Percentiles rank a stretch among this genome's conserved stretches.
phyloP scores from a whole-genome alignment of 1,284 basidiomycete genomes.

The Cryptococcus hybrid region DNA sequence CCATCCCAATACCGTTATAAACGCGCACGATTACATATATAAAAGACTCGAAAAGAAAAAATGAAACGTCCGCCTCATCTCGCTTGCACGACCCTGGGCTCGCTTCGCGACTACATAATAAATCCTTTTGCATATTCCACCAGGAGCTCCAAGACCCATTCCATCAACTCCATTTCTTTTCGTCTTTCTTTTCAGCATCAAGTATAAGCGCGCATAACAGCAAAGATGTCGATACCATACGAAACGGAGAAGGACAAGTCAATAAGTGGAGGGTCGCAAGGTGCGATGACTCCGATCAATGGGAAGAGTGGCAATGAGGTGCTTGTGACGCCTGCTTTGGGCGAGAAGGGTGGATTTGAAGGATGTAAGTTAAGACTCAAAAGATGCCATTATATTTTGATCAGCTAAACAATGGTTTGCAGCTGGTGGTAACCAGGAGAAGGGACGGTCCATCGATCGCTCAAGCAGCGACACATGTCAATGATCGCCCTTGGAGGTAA shows the following conservation, averaged over 20 bases:
- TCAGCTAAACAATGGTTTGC: neutral
- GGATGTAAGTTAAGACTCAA: neutral
- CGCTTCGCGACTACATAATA: no score
- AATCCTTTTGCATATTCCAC: no score
- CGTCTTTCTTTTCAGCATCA: neutral
- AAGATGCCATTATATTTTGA: neutral
- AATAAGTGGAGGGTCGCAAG: neutral
- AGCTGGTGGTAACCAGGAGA: constrained; percentile 9
- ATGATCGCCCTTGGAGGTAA: constrained; percentile 54
- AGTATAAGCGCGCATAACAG: neutral
- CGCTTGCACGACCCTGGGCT: no score
- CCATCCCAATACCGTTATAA: no score
- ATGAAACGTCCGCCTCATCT: no score
- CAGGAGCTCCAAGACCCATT: no score
- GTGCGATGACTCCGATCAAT: no score
- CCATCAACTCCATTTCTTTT: no score
- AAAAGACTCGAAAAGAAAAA: no score
- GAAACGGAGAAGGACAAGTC: neutral
- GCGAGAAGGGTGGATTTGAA: neutral
- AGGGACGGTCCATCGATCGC: constrained; percentile 35
- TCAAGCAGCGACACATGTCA: constrained; percentile 46
- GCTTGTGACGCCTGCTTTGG: constrained; percentile 1
- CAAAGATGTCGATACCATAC: neutral
- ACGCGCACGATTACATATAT: no score
- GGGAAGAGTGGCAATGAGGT: neutral